These are phyloP conservation scores for Dorcoceras hygrometricum DNA, from an alignment of 257 asterid species.

Conservation along the genomic window DNA sequence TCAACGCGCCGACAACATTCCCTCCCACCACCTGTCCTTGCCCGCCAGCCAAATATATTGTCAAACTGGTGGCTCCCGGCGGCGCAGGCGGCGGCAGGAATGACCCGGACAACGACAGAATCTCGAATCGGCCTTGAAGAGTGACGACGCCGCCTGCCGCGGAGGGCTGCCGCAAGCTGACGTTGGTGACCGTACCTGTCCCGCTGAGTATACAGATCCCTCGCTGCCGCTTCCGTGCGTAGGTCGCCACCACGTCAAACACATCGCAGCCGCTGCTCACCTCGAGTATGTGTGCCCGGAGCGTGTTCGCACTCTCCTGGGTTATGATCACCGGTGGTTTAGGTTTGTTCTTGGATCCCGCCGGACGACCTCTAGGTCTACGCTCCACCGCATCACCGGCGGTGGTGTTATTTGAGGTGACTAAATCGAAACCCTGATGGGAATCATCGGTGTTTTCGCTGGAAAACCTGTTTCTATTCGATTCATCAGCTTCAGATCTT, in stretches of 20 bases:
- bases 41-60: constrained; percentile 70
- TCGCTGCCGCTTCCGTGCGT: constrained; percentile 65
- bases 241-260: constrained; percentile 70
- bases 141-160: constrained; percentile 66
- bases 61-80: constrained; percentile 82
- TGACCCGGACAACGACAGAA: constrained; percentile 69
- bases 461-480: constrained; percentile 17
- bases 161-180: constrained; percentile 64
- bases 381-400: constrained; percentile 33
- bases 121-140: constrained; percentile 78
- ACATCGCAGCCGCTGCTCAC: constrained; percentile 75
- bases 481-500: constrained; percentile 17
- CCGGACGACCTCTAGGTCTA: constrained; percentile 60
- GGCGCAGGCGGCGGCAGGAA: constrained; percentile 93
- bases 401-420: constrained; percentile 11
- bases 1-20: constrained; percentile 74
- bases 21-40: constrained; percentile 95
- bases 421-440: constrained; percentile 23
- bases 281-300: constrained; percentile 85
- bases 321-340: constrained; percentile 88
- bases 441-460: constrained; percentile 8
- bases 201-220: constrained; percentile 79
- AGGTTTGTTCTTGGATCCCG: constrained; percentile 81
- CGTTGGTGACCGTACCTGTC: constrained; percentile 79
- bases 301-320: constrained; percentile 84